Base-by-base conservation (phyloP, 192 early-diverging fungal species). In the Paraglomus brasilianum region DNA sequence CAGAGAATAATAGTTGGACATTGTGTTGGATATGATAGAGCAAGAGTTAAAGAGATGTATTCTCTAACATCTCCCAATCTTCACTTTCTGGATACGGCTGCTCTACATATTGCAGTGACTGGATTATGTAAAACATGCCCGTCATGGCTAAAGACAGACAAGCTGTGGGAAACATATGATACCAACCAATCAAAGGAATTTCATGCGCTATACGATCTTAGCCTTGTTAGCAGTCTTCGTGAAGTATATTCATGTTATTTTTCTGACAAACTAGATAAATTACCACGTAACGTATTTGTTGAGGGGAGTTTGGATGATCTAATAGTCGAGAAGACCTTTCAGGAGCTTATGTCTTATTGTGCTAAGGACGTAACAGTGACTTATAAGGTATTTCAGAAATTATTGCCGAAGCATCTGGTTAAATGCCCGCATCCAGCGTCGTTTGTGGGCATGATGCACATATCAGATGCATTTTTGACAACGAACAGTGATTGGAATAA, bases 41-140 rank as follows among this genome's bases (percentile, higher is more conserved):
- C 88, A 19, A 76, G 90, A 4, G 81, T 95, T 45, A 78, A 79
- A 58, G 93, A 95, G 42, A 93, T 93, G 74, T 95, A 95, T 66
- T 71, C 69, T 40, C 38, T 86, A 4, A 72, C 77, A n/a, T 52
- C 67, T 2, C 75, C 85, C 4, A 69, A 73, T 5, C 71, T 80
- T 19, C 75, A 73, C 15, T 95, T 84, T 70, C 48, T 96, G 4
- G 95, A 96, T 72, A 96, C 95, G 5, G 87, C 95, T 85, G 88
- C 86, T 56, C 76, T 96, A 58, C 95, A 96, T 73, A 88, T 86
- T 39, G 87, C 93, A 10, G 84, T 89, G 17, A 84, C 88, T 46
- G 95, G 95, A 0, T 74, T 96, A 21, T 94, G 91, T 49, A 85
- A 81, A 19, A 92, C 91, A 71, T 90, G 94, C 74, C 78, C 91